Percentiles rank a stretch among this genome's conserved stretches.
These are phyloP conservation scores for Pseudogymnoascus pannorum DNA, from an alignment of 2,329 filamentous ascomycete genomes.

Conservation along the genomic window DNA sequence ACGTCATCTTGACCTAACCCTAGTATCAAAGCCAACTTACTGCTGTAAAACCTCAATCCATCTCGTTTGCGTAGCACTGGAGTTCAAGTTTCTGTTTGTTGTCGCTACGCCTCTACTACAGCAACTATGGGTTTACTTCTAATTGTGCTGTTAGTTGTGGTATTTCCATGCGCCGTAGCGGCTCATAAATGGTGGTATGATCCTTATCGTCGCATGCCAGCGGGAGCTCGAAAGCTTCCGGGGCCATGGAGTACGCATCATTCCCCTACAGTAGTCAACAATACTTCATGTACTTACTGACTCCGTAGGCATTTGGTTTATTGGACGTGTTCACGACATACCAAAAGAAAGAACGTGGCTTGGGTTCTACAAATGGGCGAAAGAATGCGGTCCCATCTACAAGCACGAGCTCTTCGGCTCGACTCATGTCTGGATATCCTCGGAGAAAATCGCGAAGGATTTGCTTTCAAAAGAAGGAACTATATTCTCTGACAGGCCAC, in stretches of 20 bases:
- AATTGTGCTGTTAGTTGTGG: background rate
- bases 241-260: constrained; percentile 1
- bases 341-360: constrained; percentile 37
- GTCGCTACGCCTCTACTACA: background rate
- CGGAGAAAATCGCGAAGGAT: constrained; percentile 38
- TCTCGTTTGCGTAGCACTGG: background rate
- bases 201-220: constrained; percentile 8
- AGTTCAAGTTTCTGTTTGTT: background rate
- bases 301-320: constrained; percentile 33
- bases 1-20: background rate
- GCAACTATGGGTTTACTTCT: background rate
- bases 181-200: background rate
- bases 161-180: background rate
- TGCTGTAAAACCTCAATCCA: background rate
- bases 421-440: constrained; percentile 42
- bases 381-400: constrained; percentile 41
- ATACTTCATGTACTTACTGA: constrained; percentile 3
- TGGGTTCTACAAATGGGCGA: constrained; percentile 42
- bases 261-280: background rate
- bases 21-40: background rate
- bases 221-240: constrained; percentile 7
- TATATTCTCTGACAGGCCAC: constrained; percentile 42
- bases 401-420: constrained; percentile 40
- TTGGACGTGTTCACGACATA: constrained; percentile 41
- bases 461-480: constrained; percentile 35